These are phyloP conservation scores for Talaromyces funiculosus DNA, from an alignment of 2,329 filamentous ascomycete genomes.

Conservation along the genomic window DNA sequence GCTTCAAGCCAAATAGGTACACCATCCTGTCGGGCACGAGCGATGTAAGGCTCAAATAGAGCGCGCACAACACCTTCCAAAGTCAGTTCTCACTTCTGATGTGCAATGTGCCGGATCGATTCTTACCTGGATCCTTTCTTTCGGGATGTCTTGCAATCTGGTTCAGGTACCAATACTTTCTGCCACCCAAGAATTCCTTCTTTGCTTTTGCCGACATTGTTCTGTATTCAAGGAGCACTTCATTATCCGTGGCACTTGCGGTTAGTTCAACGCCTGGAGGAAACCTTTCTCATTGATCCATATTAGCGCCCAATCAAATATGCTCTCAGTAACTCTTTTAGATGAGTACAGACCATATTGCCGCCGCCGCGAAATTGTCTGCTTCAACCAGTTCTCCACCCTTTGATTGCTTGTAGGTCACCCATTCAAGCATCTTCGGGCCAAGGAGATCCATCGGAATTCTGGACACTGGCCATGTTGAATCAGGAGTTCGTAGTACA, in stretches of 20 bases:
- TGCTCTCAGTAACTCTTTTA: not conserved
- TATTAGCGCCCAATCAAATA: not conserved
- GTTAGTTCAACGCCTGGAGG: constrained; percentile 10
- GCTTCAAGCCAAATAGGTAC: constrained; percentile 14
- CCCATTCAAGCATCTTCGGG: constrained; percentile 9
- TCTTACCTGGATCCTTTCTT: constrained; percentile 11
- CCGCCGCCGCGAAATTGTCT: constrained; percentile 12
- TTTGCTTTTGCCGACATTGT: constrained; percentile 5
- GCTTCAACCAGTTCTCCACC: constrained; percentile 12
- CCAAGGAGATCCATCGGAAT: constrained; percentile 1
- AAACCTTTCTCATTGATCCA: constrained; percentile 8
- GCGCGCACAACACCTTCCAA: constrained; percentile 11
- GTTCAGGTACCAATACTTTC: constrained; percentile 15
- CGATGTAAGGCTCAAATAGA: constrained; percentile 15
- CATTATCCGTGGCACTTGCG: not conserved
- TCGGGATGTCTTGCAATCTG: constrained; percentile 12
- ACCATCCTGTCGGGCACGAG: constrained; percentile 4
- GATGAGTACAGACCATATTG: constrained; percentile 9
- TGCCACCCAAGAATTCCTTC: constrained; percentile 8
- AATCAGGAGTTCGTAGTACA: not conserved
- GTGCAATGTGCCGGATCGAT: not conserved
- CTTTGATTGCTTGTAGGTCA: constrained; percentile 7
- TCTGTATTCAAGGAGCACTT: constrained; percentile 6
- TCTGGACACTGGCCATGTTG: constrained; percentile 7
- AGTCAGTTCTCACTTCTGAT: not conserved